Conservation (phyloP, 2,329 filamentous ascomycete species). For the Periconia digitata region DNA sequence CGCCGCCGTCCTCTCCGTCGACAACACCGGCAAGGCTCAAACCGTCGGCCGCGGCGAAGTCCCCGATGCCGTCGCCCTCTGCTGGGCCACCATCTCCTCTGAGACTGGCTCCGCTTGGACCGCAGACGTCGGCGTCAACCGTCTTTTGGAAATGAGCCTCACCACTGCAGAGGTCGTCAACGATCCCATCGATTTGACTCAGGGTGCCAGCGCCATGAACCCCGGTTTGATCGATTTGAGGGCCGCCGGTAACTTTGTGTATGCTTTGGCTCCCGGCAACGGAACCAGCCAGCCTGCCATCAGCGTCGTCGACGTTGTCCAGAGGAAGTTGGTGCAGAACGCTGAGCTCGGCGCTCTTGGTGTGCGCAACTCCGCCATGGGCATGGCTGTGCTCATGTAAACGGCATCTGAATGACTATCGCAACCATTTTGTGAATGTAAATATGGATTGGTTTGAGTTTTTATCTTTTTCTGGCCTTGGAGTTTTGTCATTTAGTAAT, state of each 20-base stretch:
- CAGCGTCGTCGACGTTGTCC: slow-evolving; percentile 43
- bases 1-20: slow-evolving; percentile 51
- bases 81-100: slow-evolving; percentile 58
- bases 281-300: slow-evolving; percentile 42
- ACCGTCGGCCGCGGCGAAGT: slow-evolving; percentile 46
- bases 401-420: no score
- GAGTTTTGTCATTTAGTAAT: neutral
- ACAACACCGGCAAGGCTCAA: slow-evolving; percentile 12
- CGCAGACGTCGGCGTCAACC: slow-evolving; percentile 56
- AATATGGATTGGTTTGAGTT: no score
- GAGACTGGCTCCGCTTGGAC: slow-evolving; percentile 58
- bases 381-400: slow-evolving; percentile 31
- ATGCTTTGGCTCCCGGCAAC: slow-evolving; percentile 59
- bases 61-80: slow-evolving; percentile 57
- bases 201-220: slow-evolving; percentile 45
- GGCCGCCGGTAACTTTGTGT: slow-evolving; percentile 58
- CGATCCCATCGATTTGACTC: slow-evolving; percentile 33
- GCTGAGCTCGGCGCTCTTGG: slow-evolving; percentile 30
- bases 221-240: slow-evolving; percentile 59
- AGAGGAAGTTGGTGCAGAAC: slow-evolving; percentile 42
- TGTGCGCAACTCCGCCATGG: slow-evolving; percentile 35
- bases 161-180: slow-evolving; percentile 53
- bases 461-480: neutral
- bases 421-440: no score
- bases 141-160: slow-evolving; percentile 59